Conservation (phyloP, 2,329 filamentous ascomycete genomes). For the Ophiostoma australiae region DNA sequence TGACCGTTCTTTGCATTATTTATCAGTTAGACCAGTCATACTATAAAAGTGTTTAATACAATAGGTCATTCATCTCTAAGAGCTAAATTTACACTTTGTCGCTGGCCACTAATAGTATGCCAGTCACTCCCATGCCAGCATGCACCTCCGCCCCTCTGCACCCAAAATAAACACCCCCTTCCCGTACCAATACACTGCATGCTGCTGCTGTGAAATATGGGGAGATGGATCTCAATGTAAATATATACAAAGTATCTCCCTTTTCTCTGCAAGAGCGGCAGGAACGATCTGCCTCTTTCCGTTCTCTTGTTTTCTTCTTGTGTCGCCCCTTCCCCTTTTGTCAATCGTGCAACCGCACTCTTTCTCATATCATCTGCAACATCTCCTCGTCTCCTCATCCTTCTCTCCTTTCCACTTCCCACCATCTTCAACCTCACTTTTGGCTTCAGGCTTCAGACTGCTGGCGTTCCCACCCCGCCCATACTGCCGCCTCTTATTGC, state of each 20-base stretch:
- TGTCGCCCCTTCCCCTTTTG: conserved; percentile 12
- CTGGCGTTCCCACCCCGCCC: not conserved
- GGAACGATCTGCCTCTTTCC: conserved; percentile 4
- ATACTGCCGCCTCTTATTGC: not conserved
- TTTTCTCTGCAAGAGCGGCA: not conserved
- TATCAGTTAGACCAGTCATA: no score
- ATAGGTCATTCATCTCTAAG: no score
- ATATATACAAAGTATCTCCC: not conserved
- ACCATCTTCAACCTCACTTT: not conserved
- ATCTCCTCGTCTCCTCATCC: not conserved
- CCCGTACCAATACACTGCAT: not conserved
- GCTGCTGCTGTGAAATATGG: conserved; percentile 4
- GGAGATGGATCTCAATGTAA: conserved; percentile 2
- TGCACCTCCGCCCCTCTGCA: conserved; percentile 4
- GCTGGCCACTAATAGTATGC: not conserved
- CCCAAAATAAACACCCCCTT: conserved; percentile 8
- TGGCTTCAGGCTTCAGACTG: not conserved
- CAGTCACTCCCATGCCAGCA: not conserved
- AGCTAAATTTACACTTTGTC: not conserved
- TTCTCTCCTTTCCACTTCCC: not conserved
- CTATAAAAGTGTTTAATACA: no score
- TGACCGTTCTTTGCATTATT: not conserved
- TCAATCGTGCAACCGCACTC: not conserved
- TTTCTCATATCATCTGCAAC: not conserved
- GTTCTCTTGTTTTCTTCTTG: not conserved